Evolutionary conservation across 305 asterid species (phyloP), one percentile per base, ranked within the genome.

Genomic region (Andrographis paniculata): DNA sequence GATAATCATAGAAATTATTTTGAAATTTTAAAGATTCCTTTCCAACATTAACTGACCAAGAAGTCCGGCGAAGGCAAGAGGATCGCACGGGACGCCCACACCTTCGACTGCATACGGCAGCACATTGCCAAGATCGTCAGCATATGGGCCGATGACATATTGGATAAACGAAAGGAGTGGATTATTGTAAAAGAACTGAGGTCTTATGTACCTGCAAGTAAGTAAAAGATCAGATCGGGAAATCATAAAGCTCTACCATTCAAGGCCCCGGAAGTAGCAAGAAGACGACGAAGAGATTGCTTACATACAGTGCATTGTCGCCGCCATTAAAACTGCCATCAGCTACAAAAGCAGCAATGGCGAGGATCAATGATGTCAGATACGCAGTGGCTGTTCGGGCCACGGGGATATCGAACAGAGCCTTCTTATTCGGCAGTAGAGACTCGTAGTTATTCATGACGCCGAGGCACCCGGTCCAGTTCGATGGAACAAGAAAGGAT

Each of bases 21-120:
- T n/a, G n/a, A n/a, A n/a, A n/a, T n/a, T n/a, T n/a, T n/a, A n/a
- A n/a, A n/a, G n/a, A n/a, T n/a, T n/a, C n/a, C n/a, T n/a, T n/a
- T n/a, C n/a, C n/a, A n/a, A n/a, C n/a, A n/a, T n/a, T n/a, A 20
- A 59, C 71, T 48, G 42, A 83, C 96, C 96, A 66, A 87, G 69
- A 28, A 87, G 76, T 24, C 96, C 96, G 28, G 96, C 96, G 61
- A 87, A 87, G 40, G 96, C 96, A 50, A 87, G 94, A 20, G 96
- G 96, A 50, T 87, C 93, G 12, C 79, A 87, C 14, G 96, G 96
- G 49, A 83, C 94, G 43, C 94, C 96, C 9, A 83, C 85, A 13
- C 93, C 96, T 73, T 80, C 83, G 52, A 87, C 93, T 13, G 94
- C 96, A 58, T 80, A 76, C 3, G 96, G 96, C 31, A 87, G 70